phyloP scores from a whole-genome alignment of 305 asterid genomes.

The Solanum hybrid region DNA sequence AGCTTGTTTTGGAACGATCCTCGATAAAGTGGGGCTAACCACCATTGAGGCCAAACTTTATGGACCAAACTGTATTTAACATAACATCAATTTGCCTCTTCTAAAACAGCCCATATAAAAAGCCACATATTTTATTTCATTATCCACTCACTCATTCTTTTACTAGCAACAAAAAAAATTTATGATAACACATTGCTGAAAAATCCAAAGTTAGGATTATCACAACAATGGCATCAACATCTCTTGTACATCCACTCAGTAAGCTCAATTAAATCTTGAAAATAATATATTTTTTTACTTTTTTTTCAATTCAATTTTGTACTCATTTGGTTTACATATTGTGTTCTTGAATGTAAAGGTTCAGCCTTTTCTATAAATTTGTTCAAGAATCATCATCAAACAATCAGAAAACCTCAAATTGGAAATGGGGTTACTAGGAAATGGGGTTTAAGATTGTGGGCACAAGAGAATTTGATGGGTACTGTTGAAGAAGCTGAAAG shows the following conservation, averaged over 20 bases:
- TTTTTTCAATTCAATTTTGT: background rate
- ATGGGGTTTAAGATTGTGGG: slow-evolving; percentile 19
- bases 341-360: slow-evolving; percentile 19
- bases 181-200: slow-evolving; percentile 6
- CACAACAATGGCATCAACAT: slow-evolving; percentile 30
- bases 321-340: background rate
- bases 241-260: slow-evolving; percentile 37
- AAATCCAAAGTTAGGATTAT: background rate
- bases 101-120: background rate
- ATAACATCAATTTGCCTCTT: background rate
- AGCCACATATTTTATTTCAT: slow-evolving; percentile 13
- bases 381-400: slow-evolving; percentile 24
- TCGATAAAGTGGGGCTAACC: background rate
- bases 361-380: slow-evolving; percentile 23
- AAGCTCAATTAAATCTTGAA: background rate
- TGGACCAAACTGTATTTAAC: background rate
- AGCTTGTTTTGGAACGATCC: rapidly evolving
- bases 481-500: slow-evolving; percentile 11
- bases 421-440: slow-evolving; percentile 15
- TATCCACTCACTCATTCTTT: slow-evolving; percentile 23
- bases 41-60: background rate
- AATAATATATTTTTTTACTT: background rate
- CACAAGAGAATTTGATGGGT: slow-evolving; percentile 11
- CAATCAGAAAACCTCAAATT: slow-evolving; percentile 11
- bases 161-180: slow-evolving; percentile 2